Percentiles rank a stretch among this genome's conserved stretches.
Conservation (phyloP, 352 stramenopile species). For the Achlya hypogyna region DNA sequence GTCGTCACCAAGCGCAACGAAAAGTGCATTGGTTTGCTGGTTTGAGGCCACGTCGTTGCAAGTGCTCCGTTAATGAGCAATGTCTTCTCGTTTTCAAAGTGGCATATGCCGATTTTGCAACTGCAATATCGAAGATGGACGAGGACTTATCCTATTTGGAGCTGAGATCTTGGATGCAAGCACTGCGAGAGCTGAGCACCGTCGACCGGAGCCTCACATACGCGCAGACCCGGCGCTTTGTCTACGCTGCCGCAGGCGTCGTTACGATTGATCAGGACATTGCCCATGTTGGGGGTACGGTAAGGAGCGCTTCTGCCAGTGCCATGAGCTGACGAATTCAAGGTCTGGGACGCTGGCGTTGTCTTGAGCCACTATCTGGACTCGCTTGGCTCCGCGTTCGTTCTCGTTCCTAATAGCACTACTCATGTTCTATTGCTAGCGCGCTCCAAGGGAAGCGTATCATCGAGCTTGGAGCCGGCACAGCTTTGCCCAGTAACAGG, state of each 20-base stretch:
- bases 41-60: no score
- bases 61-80: no score
- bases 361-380: conserved; percentile 17
- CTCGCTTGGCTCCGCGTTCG: not conserved
- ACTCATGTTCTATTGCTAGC: not conserved
- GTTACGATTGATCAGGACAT: conserved; percentile 5
- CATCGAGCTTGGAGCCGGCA: conserved; percentile 4
- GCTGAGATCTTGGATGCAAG: not conserved
- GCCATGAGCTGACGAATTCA: not conserved
- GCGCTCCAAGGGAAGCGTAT: not conserved
- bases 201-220: conserved; percentile 5
- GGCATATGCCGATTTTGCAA: not conserved
- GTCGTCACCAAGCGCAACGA: no score
- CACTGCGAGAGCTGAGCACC: conserved; percentile 1
- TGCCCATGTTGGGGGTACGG: conserved; percentile 12
- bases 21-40: no score
- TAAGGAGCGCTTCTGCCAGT: not conserved
- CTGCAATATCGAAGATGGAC: not conserved
- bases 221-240: not conserved
- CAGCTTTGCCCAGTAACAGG: not conserved
- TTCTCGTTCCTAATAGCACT: not conserved
- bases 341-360: conserved; percentile 15
- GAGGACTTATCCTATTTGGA: not conserved
- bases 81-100: not conserved
- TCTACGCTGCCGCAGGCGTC: not conserved